Evolutionary conservation across 495 filamentous ascomycete species (phyloP).

Genomic region (Hapsidospora chrysogenum): DNA sequence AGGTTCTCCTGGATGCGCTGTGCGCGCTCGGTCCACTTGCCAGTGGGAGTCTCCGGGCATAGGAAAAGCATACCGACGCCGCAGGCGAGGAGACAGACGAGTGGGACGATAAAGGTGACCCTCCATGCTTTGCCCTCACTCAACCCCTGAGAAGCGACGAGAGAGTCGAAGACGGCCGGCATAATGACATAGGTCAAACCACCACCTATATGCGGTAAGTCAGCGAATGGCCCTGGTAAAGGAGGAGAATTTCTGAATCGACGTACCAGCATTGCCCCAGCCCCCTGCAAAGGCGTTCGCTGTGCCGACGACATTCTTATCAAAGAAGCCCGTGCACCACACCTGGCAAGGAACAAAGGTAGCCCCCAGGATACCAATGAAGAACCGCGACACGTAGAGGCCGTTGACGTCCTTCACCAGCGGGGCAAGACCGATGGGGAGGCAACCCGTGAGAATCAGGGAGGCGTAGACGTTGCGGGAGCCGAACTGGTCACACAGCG

Average conservation of each 20-base stretch:
- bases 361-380: slow-evolving; percentile 83
- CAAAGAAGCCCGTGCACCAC: slow-evolving; percentile 90
- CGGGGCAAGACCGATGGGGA: slow-evolving; percentile 75
- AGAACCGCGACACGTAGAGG: slow-evolving; percentile 70
- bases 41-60: slow-evolving; percentile 74
- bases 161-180: slow-evolving; percentile 76
- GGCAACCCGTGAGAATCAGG: slow-evolving; percentile 53
- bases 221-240: background rate
- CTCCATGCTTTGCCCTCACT: slow-evolving; percentile 61
- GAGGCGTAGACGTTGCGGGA: slow-evolving; percentile 68
- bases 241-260: too few relatives aligned
- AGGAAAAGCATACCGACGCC: slow-evolving; percentile 54
- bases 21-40: slow-evolving; percentile 65
- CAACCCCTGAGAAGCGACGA: slow-evolving; percentile 42
- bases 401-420: slow-evolving; percentile 52
- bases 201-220: slow-evolving; percentile 34
- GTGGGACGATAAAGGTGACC: slow-evolving; percentile 68
- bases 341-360: slow-evolving; percentile 92
- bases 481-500: slow-evolving; percentile 72
- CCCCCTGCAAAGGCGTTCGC: slow-evolving; percentile 80
- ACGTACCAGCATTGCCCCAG: slow-evolving; percentile 77
- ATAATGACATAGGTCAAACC: slow-evolving; percentile 85
- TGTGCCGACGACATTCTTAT: slow-evolving; percentile 86
- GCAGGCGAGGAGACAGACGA: slow-evolving; percentile 50
- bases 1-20: slow-evolving; percentile 28